Percentiles rank a stretch among this genome's conserved stretches.
These are phyloP conservation scores for Vittaforma corneae DNA, from an alignment of 371 early-diverging fungal species.

Conservation along the genomic window DNA sequence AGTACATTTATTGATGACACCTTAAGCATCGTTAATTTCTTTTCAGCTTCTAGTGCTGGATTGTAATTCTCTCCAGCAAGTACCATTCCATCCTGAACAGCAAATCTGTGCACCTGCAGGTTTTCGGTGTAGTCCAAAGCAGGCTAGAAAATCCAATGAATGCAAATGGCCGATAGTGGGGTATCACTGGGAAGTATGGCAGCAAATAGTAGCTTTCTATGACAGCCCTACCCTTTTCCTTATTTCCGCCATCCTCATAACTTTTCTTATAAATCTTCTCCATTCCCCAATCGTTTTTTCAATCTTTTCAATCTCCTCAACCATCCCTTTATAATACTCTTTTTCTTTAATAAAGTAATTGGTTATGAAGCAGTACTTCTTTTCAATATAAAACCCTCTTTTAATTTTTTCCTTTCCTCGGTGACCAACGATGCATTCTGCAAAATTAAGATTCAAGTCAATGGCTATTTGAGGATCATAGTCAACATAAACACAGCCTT, in stretches of 20 bases:
- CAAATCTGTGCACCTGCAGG: not conserved
- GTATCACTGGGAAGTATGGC: not conserved
- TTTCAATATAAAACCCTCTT: conserved; percentile 37
- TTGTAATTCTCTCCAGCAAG: not conserved
- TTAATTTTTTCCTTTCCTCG: conserved; percentile 11
- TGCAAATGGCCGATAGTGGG: conserved; percentile 1
- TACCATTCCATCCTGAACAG: not conserved
- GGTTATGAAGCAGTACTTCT: conserved; percentile 31
- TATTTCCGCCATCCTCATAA: not conserved
- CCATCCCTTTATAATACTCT: conserved; percentile 22
- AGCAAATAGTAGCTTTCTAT: not conserved
- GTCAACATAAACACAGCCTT: conserved; percentile 32
- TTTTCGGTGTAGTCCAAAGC: not conserved
- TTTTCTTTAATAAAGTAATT: conserved; percentile 17
- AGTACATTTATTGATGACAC: not conserved
- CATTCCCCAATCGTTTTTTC: not conserved
- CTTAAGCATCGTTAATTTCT: not conserved
- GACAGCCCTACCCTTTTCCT: not conserved
- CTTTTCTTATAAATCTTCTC: conserved; percentile 10
- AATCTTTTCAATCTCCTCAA: not conserved
- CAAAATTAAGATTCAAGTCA: conserved; percentile 16
- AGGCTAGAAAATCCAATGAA: not conserved
- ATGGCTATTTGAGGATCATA: conserved; percentile 26
- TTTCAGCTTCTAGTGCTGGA: not conserved
- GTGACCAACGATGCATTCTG: conserved; percentile 40